A percentile compares a stretch with the other conserved stretches of the same genome.
Evolutionary conservation across 371 early-diverging fungal genomes (phyloP).

Genomic region (Blakeslea trispora): DNA sequence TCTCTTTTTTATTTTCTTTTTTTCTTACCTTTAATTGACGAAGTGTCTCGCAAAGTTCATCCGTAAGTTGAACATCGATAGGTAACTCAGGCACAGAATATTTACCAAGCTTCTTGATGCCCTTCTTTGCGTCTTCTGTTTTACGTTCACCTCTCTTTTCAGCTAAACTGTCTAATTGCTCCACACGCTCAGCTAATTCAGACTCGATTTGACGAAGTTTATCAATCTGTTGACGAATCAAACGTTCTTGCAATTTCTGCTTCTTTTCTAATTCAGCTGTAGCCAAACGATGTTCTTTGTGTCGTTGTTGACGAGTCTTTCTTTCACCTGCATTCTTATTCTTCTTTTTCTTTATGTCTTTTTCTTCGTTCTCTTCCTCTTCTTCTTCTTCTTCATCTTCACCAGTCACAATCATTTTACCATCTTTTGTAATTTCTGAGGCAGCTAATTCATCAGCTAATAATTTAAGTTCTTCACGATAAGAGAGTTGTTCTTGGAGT

Average conservation of each 20-base stretch:
- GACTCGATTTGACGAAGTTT: slow-evolving; percentile 50
- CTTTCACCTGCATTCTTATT: slow-evolving; percentile 48
- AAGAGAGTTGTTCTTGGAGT: slow-evolving; percentile 44
- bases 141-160: slow-evolving; percentile 48
- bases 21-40: slow-evolving; percentile 54
- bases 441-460: slow-evolving; percentile 48
- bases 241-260: slow-evolving; percentile 47
- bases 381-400: slow-evolving; percentile 56
- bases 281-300: slow-evolving; percentile 32
- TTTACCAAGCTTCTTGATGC: slow-evolving; percentile 52
- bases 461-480: slow-evolving; percentile 46
- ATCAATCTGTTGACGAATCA: slow-evolving; percentile 60
- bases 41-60: slow-evolving; percentile 60
- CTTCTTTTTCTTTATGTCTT: slow-evolving; percentile 43
- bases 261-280: slow-evolving; percentile 21
- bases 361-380: slow-evolving; percentile 44
- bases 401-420: slow-evolving; percentile 25
- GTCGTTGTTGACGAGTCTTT: slow-evolving; percentile 39
- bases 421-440: slow-evolving; percentile 30
- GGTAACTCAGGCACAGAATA: slow-evolving; percentile 48
- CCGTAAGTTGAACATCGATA: slow-evolving; percentile 59
- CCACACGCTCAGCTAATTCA: slow-evolving; percentile 41
- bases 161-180: slow-evolving; percentile 38
- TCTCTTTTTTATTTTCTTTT: neutral
- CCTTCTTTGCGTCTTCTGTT: slow-evolving; percentile 47